Evolutionary conservation across 75 land plant species (phyloP).

Genomic region (Pinus albicaulis): DNA sequence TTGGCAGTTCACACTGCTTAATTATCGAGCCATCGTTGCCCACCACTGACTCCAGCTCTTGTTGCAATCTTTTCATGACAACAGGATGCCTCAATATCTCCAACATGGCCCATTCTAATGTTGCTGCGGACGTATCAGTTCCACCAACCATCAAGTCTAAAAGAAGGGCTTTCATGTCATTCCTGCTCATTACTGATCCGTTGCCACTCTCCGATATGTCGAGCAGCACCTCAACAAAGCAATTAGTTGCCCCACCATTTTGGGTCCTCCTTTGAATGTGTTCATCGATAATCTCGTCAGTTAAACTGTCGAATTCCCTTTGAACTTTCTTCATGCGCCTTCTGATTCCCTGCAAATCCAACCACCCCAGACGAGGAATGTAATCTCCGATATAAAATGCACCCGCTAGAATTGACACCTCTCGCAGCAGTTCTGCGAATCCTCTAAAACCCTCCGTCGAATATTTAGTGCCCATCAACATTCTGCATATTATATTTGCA

Average conservation of each 20-base stretch:
- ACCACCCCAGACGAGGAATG: background rate
- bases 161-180: no score
- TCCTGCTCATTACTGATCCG: background rate
- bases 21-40: no score
- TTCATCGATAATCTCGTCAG: slow-evolving; percentile 2
- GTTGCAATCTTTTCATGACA: no score
- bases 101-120: no score
- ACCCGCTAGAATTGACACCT: background rate
- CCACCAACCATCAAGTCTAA: no score
- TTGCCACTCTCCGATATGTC: background rate
- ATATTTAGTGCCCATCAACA: background rate
- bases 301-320: slow-evolving; percentile 2
- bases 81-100: no score
- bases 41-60: no score
- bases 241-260: no score
- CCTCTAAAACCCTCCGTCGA: background rate
- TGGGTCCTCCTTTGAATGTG: background rate
- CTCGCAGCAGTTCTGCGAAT: background rate
- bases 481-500: background rate
- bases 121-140: no score
- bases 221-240: slow-evolving; percentile 15
- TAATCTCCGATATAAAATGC: slow-evolving; percentile 2
- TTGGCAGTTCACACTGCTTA: no score
- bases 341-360: background rate
- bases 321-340: background rate